Evolutionary conservation across 2,329 filamentous ascomycete species (phyloP).

Genomic region (Phialophora verrucosa): DNA sequence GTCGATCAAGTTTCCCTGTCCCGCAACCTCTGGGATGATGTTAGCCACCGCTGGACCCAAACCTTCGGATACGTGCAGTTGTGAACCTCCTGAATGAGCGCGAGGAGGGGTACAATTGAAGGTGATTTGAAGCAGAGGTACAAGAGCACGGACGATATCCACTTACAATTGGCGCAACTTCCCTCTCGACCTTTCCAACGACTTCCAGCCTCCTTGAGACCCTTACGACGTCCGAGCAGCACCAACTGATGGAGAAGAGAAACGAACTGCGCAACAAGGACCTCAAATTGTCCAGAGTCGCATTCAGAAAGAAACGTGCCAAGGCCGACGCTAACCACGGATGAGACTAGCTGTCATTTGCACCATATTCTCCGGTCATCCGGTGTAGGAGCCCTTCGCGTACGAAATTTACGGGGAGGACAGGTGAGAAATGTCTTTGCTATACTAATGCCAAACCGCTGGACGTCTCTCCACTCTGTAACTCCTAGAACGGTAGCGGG

Average conservation of each 20-base stretch:
- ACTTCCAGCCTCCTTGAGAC: slow-evolving; percentile 38
- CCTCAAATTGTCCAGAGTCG: slow-evolving; percentile 17
- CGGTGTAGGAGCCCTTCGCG: background rate
- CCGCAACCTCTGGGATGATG: slow-evolving; percentile 30
- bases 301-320: slow-evolving; percentile 16
- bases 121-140: slow-evolving; percentile 14
- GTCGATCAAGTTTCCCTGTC: slow-evolving; percentile 29
- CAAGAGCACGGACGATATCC: background rate
- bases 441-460: background rate
- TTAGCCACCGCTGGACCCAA: slow-evolving; percentile 27
- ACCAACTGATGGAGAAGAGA: slow-evolving; percentile 29
- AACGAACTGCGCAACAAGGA: slow-evolving; percentile 23
- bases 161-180: slow-evolving; percentile 38
- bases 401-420: too few species aligned
- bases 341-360: slow-evolving; percentile 6
- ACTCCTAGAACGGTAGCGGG: background rate
- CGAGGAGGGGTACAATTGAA: slow-evolving; percentile 18
- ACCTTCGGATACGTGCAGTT: slow-evolving; percentile 33
- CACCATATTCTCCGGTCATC: background rate
- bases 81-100: slow-evolving; percentile 11
- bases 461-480: background rate
- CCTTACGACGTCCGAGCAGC: slow-evolving; percentile 33
- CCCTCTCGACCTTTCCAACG: slow-evolving; percentile 40
- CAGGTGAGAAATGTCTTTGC: background rate
- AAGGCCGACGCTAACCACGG: slow-evolving; percentile 9